These are phyloP conservation scores for Lepiota subincarnata DNA, from an alignment of 768 basidiomycete species.

Conservation along the genomic window DNA sequence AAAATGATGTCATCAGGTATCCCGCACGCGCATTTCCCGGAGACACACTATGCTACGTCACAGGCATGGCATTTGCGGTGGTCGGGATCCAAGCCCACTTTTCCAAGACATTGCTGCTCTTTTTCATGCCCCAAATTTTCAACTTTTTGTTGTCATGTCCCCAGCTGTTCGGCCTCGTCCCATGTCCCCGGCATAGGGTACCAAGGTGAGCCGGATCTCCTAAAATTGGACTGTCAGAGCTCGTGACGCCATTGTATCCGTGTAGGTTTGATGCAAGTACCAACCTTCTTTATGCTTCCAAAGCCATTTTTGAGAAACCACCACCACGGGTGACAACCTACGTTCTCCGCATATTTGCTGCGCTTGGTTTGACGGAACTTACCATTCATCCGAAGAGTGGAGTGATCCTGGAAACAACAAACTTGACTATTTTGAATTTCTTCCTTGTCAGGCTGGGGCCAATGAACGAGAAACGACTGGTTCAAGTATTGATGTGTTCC, in stretches of 20 bases:
- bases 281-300: constrained; percentile 77
- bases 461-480: constrained; percentile 80
- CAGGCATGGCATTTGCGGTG: constrained; percentile 98
- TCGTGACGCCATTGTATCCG: constrained; percentile 10
- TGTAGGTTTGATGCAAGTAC: constrained; percentile 71
- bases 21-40: constrained; percentile 94
- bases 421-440: constrained; percentile 88
- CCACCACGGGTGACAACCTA: constrained; percentile 52
- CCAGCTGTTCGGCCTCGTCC: constrained; percentile 90
- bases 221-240: neutral
- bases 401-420: constrained; percentile 68
- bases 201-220: constrained; percentile 60
- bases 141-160: constrained; percentile 95
- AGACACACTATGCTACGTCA: constrained; percentile 95
- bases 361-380: constrained; percentile 64
- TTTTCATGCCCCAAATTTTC: constrained; percentile 98
- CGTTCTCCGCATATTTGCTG: constrained; percentile 55
- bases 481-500: constrained; percentile 63
- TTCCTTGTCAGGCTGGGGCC: constrained; percentile 78
- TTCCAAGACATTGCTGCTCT: constrained; percentile 91
- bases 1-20: constrained; percentile 57
- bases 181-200: constrained; percentile 91
- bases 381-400: constrained; percentile 51
- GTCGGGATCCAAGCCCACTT: constrained; percentile 97
- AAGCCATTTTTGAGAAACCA: constrained; percentile 52